phyloP scores from a whole-genome alignment of 2,329 filamentous ascomycete species.

The Chaetomiaceae sp. region DNA sequence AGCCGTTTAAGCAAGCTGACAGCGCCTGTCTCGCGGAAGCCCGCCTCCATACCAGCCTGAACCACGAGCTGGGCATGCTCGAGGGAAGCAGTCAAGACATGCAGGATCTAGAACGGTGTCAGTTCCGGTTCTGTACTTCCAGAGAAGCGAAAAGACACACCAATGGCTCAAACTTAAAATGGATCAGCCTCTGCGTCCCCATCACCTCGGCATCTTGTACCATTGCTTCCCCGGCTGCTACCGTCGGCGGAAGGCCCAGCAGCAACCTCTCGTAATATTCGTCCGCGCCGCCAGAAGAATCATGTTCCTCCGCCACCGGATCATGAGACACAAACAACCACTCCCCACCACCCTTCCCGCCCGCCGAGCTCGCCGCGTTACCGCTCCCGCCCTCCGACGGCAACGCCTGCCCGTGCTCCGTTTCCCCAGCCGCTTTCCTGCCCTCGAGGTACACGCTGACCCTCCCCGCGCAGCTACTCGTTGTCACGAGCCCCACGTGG shows the following conservation, averaged over 20 bases:
- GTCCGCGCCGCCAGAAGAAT: background rate
- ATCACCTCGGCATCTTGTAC: slow-evolving; percentile 25
- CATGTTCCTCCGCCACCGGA: slow-evolving; percentile 35
- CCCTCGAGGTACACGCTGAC: slow-evolving; percentile 88
- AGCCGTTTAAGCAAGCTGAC: slow-evolving; percentile 52
- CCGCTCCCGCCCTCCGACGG: slow-evolving; percentile 69
- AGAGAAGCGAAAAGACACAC: slow-evolving; percentile 49
- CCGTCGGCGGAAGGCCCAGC: slow-evolving; percentile 33
- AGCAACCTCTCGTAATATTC: slow-evolving; percentile 19
- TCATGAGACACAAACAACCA: slow-evolving; percentile 92
- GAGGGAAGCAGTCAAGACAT: slow-evolving; percentile 73
- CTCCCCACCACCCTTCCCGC: slow-evolving; percentile 81
- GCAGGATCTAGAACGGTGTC: slow-evolving; percentile 65
- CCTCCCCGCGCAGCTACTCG: slow-evolving; percentile 86
- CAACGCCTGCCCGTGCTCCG: slow-evolving; percentile 19
- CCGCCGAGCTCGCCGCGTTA: slow-evolving; percentile 40
- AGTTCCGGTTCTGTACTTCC: background rate
- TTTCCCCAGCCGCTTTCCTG: slow-evolving; percentile 38
- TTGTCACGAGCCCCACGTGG: slow-evolving; percentile 74
- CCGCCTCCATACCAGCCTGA: slow-evolving; percentile 70
- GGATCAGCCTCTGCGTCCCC: slow-evolving; percentile 51
- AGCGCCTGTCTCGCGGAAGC: slow-evolving; percentile 87
- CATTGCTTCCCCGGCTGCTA: slow-evolving; percentile 23
- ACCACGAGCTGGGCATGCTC: slow-evolving; percentile 71
- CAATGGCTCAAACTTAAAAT: slow-evolving; percentile 95